Conservation (phyloP, 768 basidiomycete genomes). For the Suillus brevipes region DNA sequence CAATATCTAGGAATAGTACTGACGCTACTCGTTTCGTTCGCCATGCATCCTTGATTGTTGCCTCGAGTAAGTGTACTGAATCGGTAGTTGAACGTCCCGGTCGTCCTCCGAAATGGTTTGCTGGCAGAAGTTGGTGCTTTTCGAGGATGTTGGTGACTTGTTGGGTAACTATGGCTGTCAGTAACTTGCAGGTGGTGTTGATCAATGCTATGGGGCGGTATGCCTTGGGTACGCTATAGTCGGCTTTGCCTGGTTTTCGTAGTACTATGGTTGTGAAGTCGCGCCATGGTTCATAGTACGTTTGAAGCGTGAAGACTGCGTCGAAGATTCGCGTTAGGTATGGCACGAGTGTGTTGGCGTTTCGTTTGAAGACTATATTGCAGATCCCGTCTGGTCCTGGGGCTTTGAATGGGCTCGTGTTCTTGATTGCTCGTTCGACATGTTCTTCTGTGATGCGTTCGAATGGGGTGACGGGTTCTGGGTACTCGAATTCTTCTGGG, state of each 20-base stretch:
- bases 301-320: slow-evolving; percentile 14
- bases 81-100: slow-evolving; percentile 41
- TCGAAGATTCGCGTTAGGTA: slow-evolving; percentile 11
- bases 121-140: slow-evolving; percentile 33
- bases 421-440: slow-evolving; percentile 12
- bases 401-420: slow-evolving; percentile 18
- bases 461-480: slow-evolving; percentile 4
- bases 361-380: slow-evolving; percentile 21
- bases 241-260: slow-evolving; percentile 36
- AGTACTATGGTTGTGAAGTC: slow-evolving; percentile 27
- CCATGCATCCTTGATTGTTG: slow-evolving; percentile 41
- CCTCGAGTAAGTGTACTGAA: slow-evolving; percentile 32
- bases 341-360: slow-evolving; percentile 11
- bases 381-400: slow-evolving; percentile 25
- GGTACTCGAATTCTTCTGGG: neutral
- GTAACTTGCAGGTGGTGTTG: slow-evolving; percentile 33
- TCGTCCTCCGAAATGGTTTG: slow-evolving; percentile 38
- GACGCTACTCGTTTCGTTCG: slow-evolving; percentile 32
- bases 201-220: slow-evolving; percentile 41
- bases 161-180: slow-evolving; percentile 27
- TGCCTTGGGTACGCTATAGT: slow-evolving; percentile 37
- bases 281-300: slow-evolving; percentile 22
- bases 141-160: slow-evolving; percentile 32
- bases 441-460: slow-evolving; percentile 12
- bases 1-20: slow-evolving; percentile 42